Evolutionary conservation across 2,329 filamentous ascomycete species (phyloP), one percentile per base, ranked within the genome.

Genomic region (Aspergillus niger): DNA sequence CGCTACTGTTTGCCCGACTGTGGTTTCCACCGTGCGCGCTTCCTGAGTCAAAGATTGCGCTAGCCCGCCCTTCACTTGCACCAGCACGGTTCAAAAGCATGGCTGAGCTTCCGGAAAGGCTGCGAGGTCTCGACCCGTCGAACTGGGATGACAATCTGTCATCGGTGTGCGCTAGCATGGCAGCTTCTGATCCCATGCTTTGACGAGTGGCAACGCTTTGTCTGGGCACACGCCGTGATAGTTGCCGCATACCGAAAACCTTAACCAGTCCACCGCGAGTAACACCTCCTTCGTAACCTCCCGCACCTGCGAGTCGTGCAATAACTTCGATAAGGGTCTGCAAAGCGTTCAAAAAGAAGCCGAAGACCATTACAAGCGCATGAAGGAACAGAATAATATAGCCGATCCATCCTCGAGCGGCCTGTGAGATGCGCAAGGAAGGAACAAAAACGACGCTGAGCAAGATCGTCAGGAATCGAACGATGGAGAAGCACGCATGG

Each of bases 311-410:
- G 70, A 95, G 82, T 56, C 94, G 86, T 26, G 93, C 92, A 53
- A 89, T 81, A 8, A 99, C 92, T 76, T 99, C 95, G 43, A 97
- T 85, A 44, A 97, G 83, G 0, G 94, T 97, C 73, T 97, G 92
- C 6, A 97, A 74, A 1, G 95, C 90, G 72, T 97, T 97, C 57
- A 99, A 81, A 74, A 97, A 91, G 79, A 98, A 99, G 1, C 92
- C 94, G 69, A 98, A 91, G 3, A 97, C 83, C 22, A 99, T 79
- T 0, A 97, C 91, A 63, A 89, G 84, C 3, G 86, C 93, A 72
- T 99, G 95, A 38, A 97, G 85, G 28, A 96, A 76, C 51, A 99
- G 81, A 59, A 98, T 96, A 26, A 89, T 87, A 74, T 99, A 99
- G 39, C 93, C 95, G 66, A 98, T 91, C 95, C 95, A 99, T 4